A percentile compares a stretch with the other conserved stretches of the same genome.
These are phyloP conservation scores for Ophiostoma perfectum DNA, from an alignment of 2,329 filamentous ascomycete genomes.

Conservation along the genomic window DNA sequence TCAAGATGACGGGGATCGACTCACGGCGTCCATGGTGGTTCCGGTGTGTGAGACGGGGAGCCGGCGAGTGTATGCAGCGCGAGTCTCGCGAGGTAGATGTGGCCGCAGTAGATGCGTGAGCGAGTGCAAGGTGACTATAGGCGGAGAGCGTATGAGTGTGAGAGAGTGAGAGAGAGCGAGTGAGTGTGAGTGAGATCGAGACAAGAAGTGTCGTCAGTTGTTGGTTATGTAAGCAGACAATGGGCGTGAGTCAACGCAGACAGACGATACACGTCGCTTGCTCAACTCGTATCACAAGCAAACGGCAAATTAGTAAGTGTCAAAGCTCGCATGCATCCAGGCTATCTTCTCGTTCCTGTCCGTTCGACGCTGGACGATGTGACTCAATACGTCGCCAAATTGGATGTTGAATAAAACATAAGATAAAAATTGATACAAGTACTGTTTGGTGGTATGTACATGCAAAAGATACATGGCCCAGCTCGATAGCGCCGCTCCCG, in stretches of 20 bases:
- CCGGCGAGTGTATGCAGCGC: background rate
- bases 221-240: background rate
- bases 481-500: too few species aligned
- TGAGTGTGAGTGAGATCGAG: background rate
- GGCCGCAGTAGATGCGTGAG: background rate
- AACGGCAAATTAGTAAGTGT: background rate
- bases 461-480: background rate
- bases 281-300: background rate
- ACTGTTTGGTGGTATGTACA: background rate
- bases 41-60: background rate
- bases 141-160: too few species aligned
- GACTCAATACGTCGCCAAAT: background rate
- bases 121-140: background rate
- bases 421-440: background rate
- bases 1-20: background rate
- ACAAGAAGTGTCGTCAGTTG: background rate
- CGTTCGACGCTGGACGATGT: constrained; percentile 1
- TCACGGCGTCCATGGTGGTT: constrained; percentile 9
- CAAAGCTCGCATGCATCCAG: background rate
- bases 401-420: background rate
- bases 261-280: background rate
- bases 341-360: background rate
- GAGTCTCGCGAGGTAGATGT: background rate
- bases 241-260: background rate
- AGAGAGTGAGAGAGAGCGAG: background rate